These are phyloP conservation scores for Dipteronia dyeriana DNA, from an alignment of 345 rosid genomes.

Conservation along the genomic window DNA sequence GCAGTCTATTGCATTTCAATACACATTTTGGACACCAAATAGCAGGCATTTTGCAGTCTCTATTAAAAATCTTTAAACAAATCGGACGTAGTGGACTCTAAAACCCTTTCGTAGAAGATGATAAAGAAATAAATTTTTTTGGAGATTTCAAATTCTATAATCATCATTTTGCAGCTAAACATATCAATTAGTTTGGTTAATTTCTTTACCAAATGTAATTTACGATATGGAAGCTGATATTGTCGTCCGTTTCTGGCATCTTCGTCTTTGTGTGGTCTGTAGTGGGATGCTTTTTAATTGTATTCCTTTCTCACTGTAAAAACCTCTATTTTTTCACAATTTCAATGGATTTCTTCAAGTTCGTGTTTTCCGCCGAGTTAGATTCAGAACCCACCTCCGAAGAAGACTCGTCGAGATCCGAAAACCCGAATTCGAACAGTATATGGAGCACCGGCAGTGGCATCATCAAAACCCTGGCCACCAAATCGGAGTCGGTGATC, in stretches of 20 bases:
- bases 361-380: constrained; percentile 53
- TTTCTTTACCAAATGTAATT: no score
- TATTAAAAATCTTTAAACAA: no score
- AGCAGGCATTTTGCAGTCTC: no score
- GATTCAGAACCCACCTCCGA: constrained; percentile 24
- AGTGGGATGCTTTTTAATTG: background rate
- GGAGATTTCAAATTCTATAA: no score
- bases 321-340: background rate
- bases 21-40: no score
- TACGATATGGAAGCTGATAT: no score
- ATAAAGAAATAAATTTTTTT: no score
- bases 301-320: background rate
- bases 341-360: constrained; percentile 74
- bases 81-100: no score
- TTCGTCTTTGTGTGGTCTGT: background rate
- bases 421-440: background rate
- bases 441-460: constrained; percentile 62
- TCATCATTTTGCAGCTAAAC: no score
- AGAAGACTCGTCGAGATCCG: constrained; percentile 16
- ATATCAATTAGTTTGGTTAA: no score
- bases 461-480: constrained; percentile 51
- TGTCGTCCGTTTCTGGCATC: background rate
- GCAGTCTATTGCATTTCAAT: background rate
- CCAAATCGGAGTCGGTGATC: constrained; percentile 68
- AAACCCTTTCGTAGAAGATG: no score